Evolutionary conservation across 1,284 basidiomycete species (phyloP), one percentile per base, ranked within the genome.

Genomic region (Tranzscheliella williamsii): DNA sequence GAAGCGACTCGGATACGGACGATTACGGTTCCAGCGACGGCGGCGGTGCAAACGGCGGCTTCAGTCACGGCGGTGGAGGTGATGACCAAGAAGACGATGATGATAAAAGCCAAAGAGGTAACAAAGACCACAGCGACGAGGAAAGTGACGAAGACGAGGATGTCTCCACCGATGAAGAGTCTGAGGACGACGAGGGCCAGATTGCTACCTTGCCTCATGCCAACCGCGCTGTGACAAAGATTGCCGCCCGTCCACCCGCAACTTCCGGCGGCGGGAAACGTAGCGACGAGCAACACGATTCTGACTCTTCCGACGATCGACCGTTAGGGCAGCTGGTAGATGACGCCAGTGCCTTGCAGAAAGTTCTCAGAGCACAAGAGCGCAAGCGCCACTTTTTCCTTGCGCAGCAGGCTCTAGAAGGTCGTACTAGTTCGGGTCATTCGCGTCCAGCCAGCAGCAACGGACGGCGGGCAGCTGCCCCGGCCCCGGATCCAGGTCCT

Each of bases 1-100:
- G 40, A 4, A 47, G 57, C 22, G 48, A 33, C 29, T 53, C 52
- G 26, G 50, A 49, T 24, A 65, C 67, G 15, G 65, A 65, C 31
- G 63, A 70, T 36, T 70, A 70, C 33, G 70, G 70, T 4, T 71
- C 68, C 15, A 71, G 68, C 39, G 68, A 71, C 30, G 66, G 65
- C 11, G 62, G 53, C n/a, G 63, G 63, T 16, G 50, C 49, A 13
- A 55, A 49, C 21, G 49, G 48, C 11, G 52, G 52, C 18, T 54
- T 42, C 26, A 50, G 17, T 9, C 51, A 24, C 15, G 48, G 44
- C 12, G 39, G 24, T n/a, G 42, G 23, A 5, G 29, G 22, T 16
- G 44, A 47, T 17, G 60, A 40, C 8, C 38, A 38, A 11, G 33
- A 49, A 22, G 56, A 51, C 34, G 50, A 46, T 12, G 48, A 47